A percentile compares a stretch with the other conserved stretches of the same genome.
These are phyloP conservation scores for Chimonanthus salicifolius DNA, from an alignment of 164 flowering plant genomes.

Conservation along the genomic window DNA sequence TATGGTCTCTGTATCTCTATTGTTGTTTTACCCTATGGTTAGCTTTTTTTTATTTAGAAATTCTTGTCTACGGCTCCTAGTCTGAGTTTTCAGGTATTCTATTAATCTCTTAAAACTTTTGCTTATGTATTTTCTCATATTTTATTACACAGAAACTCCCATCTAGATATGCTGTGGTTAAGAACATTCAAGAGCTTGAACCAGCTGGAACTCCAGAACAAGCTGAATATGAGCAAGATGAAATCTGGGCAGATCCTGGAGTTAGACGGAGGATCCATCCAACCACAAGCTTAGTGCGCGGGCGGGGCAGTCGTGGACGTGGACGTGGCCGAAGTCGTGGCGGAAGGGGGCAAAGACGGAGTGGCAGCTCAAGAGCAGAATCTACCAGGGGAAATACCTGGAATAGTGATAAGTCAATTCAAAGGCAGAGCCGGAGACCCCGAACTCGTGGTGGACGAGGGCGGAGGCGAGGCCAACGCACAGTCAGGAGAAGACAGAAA, in stretches of 20 bases:
- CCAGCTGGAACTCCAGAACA: slow-evolving; percentile 21
- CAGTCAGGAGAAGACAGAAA: slow-evolving; percentile 38
- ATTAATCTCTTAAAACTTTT: background rate
- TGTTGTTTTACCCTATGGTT: no score
- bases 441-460: slow-evolving; percentile 54
- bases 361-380: slow-evolving; percentile 26
- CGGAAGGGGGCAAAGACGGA: slow-evolving; percentile 44
- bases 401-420: slow-evolving; percentile 22
- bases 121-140: background rate
- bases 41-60: no score
- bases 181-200: slow-evolving; percentile 32
- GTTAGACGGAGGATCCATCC: slow-evolving; percentile 11
- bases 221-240: slow-evolving; percentile 29
- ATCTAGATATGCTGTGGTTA: slow-evolving; percentile 29
- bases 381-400: slow-evolving; percentile 21
- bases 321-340: slow-evolving; percentile 33
- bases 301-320: slow-evolving; percentile 40
- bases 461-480: slow-evolving; percentile 47
- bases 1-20: no score
- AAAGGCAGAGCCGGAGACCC: slow-evolving; percentile 36
- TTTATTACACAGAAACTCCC: slow-evolving; percentile 35
- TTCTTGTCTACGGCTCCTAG: no score
- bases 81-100: no score
- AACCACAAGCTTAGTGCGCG: slow-evolving; percentile 20
- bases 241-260: slow-evolving; percentile 31